Conservation (phyloP, 768 basidiomycete species). For the Russula sp. region DNA sequence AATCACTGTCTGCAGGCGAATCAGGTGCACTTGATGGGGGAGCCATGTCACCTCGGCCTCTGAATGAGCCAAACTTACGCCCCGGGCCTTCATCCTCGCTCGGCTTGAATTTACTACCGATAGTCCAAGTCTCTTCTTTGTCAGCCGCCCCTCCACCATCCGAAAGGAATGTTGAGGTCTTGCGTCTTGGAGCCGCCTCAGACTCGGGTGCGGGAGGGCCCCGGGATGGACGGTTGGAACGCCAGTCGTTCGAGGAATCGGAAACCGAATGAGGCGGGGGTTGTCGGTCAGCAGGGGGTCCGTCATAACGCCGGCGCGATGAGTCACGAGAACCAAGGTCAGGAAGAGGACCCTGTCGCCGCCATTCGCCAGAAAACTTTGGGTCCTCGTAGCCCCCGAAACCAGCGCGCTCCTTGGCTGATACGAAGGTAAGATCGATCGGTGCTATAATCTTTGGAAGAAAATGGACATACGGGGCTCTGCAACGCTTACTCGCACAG, state of each 20-base stretch:
- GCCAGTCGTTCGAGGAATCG: conserved; percentile 64
- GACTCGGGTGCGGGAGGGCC: conserved; percentile 37
- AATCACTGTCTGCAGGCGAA: conserved; percentile 55
- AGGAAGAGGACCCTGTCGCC: conserved; percentile 81
- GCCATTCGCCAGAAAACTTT: conserved; percentile 81
- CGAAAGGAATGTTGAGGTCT: conserved; percentile 45
- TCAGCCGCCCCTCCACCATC: conserved; percentile 49
- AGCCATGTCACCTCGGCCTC: conserved; percentile 47
- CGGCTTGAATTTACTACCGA: conserved; percentile 68
- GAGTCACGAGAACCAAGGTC: conserved; percentile 54
- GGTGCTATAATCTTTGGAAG: not conserved
- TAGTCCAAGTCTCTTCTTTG: conserved; percentile 70
- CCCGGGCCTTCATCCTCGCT: conserved; percentile 30
- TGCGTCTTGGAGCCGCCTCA: conserved; percentile 38
- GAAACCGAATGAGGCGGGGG: conserved; percentile 43
- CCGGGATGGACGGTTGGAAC: conserved; percentile 43
- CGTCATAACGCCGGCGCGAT: conserved; percentile 63
- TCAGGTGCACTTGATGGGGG: conserved; percentile 37
- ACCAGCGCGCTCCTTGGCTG: conserved; percentile 70
- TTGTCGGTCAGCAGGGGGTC: conserved; percentile 36
- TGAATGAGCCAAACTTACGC: conserved; percentile 24
- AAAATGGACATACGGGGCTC: conserved; percentile 72
- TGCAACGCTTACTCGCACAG: conserved; percentile 86
- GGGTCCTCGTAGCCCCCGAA: conserved; percentile 55
- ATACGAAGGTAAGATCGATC: conserved; percentile 2